Conservation (phyloP, 192 early-diverging fungal genomes). For the Coemansia sp. region DNA sequence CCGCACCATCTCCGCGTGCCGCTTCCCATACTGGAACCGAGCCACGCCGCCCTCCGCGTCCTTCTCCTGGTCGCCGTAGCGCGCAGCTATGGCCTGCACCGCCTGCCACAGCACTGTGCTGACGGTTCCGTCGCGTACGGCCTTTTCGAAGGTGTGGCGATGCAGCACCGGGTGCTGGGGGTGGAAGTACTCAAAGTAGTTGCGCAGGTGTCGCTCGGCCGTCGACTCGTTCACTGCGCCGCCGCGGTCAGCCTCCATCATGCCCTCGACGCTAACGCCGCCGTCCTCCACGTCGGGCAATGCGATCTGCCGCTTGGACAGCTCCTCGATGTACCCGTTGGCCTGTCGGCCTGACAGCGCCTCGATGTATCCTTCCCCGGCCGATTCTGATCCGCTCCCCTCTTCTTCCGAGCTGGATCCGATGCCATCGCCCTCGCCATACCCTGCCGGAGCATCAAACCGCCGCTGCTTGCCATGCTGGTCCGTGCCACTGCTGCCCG, state of each 20-base stretch:
- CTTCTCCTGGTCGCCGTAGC: slow-evolving; percentile 20
- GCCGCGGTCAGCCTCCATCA: slow-evolving; percentile 8
- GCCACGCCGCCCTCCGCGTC: not conserved
- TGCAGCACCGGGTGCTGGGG: slow-evolving; percentile 48
- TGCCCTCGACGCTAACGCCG: slow-evolving; percentile 9
- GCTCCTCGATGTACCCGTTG: slow-evolving; percentile 21
- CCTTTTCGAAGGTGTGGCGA: slow-evolving; percentile 37
- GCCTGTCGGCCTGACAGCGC: too few species aligned
- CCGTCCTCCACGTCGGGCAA: slow-evolving; percentile 20
- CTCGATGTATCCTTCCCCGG: too few species aligned
- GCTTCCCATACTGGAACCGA: slow-evolving; percentile 12
- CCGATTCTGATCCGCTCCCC: slow-evolving; percentile 8
- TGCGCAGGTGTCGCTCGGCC: slow-evolving; percentile 18
- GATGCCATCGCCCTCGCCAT: not conserved
- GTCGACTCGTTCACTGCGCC: slow-evolving; percentile 8
- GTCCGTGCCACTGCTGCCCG: not conserved
- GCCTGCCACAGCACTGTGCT: slow-evolving; percentile 37
- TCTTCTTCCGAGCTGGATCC: slow-evolving; percentile 5
- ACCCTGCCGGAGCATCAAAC: not conserved
- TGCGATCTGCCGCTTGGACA: slow-evolving; percentile 47
- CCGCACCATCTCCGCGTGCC: slow-evolving; percentile 21
- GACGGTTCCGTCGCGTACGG: slow-evolving; percentile 28
- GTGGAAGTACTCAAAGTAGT: slow-evolving; percentile 42
- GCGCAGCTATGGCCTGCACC: slow-evolving; percentile 44
- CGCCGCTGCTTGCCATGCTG: slow-evolving; percentile 14